A percentile compares a stretch with the other conserved stretches of the same genome.
These are phyloP conservation scores for Malus sylvestris DNA, from an alignment of 306 rosid genomes.

Conservation along the genomic window DNA sequence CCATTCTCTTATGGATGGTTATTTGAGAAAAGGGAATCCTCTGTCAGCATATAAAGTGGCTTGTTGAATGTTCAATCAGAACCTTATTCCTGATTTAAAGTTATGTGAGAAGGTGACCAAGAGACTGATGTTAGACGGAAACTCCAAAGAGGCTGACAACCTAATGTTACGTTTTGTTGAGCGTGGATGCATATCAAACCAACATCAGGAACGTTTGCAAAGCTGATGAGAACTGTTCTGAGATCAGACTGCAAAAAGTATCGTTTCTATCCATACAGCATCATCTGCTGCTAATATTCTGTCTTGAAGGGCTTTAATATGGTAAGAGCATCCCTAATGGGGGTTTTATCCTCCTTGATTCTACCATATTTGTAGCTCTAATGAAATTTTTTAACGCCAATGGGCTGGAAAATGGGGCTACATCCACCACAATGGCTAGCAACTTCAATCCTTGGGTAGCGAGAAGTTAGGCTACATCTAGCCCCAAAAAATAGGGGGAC, in stretches of 20 bases:
- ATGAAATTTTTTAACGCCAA: too few relatives aligned
- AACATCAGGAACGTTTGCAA: constrained; percentile 24
- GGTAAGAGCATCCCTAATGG: neutral
- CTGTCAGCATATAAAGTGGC: constrained; percentile 77
- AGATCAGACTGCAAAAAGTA: neutral
- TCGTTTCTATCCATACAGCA: neutral
- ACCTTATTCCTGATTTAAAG: constrained; percentile 72
- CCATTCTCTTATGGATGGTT: constrained; percentile 67
- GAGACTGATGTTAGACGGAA: constrained; percentile 50
- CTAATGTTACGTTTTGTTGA: constrained; percentile 73
- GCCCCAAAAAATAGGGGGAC: too few relatives aligned
- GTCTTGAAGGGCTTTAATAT: neutral
- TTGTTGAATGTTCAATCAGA: constrained; percentile 72
- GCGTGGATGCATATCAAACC: constrained; percentile 47
- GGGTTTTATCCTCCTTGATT: too few relatives aligned
- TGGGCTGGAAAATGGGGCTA: too few relatives aligned
- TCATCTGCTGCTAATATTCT: neutral
- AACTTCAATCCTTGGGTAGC: too few relatives aligned
- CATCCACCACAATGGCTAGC: too few relatives aligned
- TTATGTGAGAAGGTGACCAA: constrained; percentile 72
- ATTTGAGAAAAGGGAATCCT: constrained; percentile 51
- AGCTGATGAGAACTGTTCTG: constrained; percentile 15
- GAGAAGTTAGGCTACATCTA: too few relatives aligned
- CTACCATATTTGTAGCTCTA: too few relatives aligned
- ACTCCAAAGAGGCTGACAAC: constrained; percentile 64